Evolutionary conservation across 108 stramenopile genomes (phyloP).

Genomic region (Cylindrotheca fusiformis): DNA sequence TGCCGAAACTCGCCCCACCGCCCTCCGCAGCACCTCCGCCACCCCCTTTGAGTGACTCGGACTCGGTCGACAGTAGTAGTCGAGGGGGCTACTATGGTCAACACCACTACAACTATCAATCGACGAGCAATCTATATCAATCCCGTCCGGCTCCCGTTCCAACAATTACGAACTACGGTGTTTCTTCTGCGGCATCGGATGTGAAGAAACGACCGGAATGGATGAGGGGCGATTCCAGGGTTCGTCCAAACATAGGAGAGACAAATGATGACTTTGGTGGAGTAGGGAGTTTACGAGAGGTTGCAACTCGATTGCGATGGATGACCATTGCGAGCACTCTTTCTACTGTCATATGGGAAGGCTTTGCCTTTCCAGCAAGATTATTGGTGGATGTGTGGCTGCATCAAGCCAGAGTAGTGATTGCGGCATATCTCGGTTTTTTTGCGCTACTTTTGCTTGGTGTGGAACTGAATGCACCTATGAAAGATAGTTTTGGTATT

Average conservation of each 20-base stretch:
- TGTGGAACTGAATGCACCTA: constrained; percentile 29
- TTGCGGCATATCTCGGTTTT: constrained; percentile 31
- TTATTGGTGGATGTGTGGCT: constrained; percentile 20
- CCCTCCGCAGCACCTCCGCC: constrained; percentile 22
- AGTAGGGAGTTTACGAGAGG: constrained; percentile 28
- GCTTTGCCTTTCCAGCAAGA: constrained; percentile 36
- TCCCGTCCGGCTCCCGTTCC: constrained; percentile 15
- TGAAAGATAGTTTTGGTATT: constrained; percentile 44
- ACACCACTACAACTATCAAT: constrained; percentile 5
- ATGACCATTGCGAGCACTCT: constrained; percentile 25
- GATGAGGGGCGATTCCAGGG: constrained; percentile 25
- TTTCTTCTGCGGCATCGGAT: not conserved
- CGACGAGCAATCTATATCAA: constrained; percentile 9
- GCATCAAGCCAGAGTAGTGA: constrained; percentile 22
- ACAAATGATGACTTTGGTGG: constrained; percentile 37
- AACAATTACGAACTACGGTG: constrained; percentile 20
- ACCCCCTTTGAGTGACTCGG: constrained; percentile 17
- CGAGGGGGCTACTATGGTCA: not conserved
- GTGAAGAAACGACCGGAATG: not conserved
- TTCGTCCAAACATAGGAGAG: constrained; percentile 43
- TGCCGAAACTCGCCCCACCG: constrained; percentile 16
- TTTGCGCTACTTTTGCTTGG: constrained; percentile 28
- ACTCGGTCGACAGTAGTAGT: not conserved
- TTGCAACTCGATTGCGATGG: constrained; percentile 27
- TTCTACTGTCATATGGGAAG: constrained; percentile 30